Evolutionary conservation across 768 basidiomycete genomes (phyloP).

Genomic region (Serendipita sp.): DNA sequence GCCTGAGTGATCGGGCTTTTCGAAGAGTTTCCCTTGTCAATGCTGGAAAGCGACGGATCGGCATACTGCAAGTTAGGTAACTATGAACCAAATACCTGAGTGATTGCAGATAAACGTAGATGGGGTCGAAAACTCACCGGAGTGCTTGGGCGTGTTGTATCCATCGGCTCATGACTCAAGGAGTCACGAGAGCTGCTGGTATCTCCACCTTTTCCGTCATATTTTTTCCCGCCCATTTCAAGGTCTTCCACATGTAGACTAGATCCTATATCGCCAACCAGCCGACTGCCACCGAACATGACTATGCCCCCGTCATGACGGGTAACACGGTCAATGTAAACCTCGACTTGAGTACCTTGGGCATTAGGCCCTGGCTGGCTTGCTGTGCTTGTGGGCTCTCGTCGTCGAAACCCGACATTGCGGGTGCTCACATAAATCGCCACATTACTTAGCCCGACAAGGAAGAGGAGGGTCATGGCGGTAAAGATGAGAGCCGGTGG

Average conservation of each 20-base stretch:
- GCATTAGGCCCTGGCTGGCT: neutral
- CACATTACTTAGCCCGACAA: neutral
- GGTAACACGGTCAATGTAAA: slow-evolving; percentile 1
- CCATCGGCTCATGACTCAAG: too few species aligned
- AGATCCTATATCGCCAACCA: neutral
- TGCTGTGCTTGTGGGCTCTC: neutral
- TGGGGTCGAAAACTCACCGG: too few species aligned
- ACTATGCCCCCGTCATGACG: neutral
- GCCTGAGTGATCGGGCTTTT: too few species aligned
- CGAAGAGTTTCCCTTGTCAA: too few species aligned
- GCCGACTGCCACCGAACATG: neutral
- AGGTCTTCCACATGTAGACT: neutral
- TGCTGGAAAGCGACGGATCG: too few species aligned
- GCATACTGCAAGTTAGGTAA: too few species aligned
- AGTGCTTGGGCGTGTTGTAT: too few species aligned
- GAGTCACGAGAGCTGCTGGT: too few species aligned
- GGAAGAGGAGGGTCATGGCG: slow-evolving; percentile 2
- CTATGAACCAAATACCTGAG: too few species aligned
- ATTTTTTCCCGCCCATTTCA: neutral
- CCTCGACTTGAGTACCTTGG: neutral
- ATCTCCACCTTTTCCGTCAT: neutral
- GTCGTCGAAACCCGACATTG: neutral
- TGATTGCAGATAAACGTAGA: too few species aligned
- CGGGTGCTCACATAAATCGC: neutral
- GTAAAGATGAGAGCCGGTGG: neutral